These are phyloP conservation scores for Hypoxylon sp. DNA, from an alignment of 2,329 filamentous ascomycete species.

Conservation along the genomic window DNA sequence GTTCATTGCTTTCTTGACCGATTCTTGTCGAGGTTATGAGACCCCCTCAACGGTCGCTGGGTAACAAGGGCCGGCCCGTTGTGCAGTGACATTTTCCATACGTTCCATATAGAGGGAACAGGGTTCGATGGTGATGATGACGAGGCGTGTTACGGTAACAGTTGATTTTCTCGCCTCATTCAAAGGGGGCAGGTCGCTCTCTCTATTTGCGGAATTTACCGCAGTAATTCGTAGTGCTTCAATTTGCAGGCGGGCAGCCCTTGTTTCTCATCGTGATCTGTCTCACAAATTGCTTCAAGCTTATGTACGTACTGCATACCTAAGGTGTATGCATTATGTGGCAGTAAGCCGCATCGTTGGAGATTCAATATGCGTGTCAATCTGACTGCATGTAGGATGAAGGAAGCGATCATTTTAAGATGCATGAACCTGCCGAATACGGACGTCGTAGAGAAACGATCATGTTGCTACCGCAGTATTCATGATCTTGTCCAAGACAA, in stretches of 20 bases:
- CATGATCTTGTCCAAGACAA: slow-evolving; percentile 17
- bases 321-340: slow-evolving; percentile 8
- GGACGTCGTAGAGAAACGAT: slow-evolving; percentile 28
- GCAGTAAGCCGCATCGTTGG: slow-evolving; percentile 24
- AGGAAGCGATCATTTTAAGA: slow-evolving; percentile 29
- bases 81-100: slow-evolving; percentile 37
- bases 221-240: slow-evolving; percentile 8
- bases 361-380: slow-evolving; percentile 23
- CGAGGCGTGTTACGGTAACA: slow-evolving; percentile 22
- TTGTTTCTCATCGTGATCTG: slow-evolving; percentile 32
- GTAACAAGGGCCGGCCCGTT: slow-evolving; percentile 40
- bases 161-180: slow-evolving; percentile 19
- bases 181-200: slow-evolving; percentile 20
- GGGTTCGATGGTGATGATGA: slow-evolving; percentile 23
- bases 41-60: slow-evolving; percentile 18
- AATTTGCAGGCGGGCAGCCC: slow-evolving; percentile 18
- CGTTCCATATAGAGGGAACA: slow-evolving; percentile 19
- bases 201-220: slow-evolving; percentile 36
- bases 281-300: slow-evolving; percentile 29
- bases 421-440: slow-evolving; percentile 38
- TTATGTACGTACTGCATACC: background rate
- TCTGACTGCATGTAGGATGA: slow-evolving; percentile 38
- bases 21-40: slow-evolving; percentile 31
- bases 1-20: slow-evolving; percentile 38
- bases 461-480: slow-evolving; percentile 5